A percentile compares a stretch with the other conserved stretches of the same genome.
Evolutionary conservation across 768 basidiomycete genomes (phyloP).

Genomic region (Cantharellus cinnabarinus): DNA sequence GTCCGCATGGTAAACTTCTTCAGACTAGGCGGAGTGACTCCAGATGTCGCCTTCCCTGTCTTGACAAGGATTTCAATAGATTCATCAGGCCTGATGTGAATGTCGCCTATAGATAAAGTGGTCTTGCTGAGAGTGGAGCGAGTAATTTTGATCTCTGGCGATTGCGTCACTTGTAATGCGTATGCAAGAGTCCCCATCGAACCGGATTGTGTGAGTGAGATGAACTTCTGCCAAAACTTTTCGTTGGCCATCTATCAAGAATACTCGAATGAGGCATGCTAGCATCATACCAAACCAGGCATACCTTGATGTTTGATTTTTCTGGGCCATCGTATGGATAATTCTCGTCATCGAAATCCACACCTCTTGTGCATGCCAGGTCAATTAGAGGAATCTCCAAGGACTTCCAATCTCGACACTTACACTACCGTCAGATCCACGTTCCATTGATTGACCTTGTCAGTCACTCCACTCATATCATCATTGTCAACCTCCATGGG

Average conservation of each 20-base stretch:
- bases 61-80: slow-evolving; percentile 56
- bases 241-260: slow-evolving; percentile 49
- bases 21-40: slow-evolving; percentile 48
- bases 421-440: slow-evolving; percentile 56
- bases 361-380: slow-evolving; percentile 31
- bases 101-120: slow-evolving; percentile 60
- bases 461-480: slow-evolving; percentile 41
- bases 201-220: slow-evolving; percentile 24
- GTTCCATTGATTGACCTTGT: slow-evolving; percentile 39
- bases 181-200: slow-evolving; percentile 41
- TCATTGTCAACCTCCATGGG: slow-evolving; percentile 45
- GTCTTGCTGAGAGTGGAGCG: slow-evolving; percentile 48
- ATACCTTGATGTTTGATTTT: slow-evolving; percentile 57
- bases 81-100: slow-evolving; percentile 41
- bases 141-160: slow-evolving; percentile 42
- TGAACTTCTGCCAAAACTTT: slow-evolving; percentile 35
- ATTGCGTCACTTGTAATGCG: slow-evolving; percentile 38
- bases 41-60: slow-evolving; percentile 59
- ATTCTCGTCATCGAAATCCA: slow-evolving; percentile 70
- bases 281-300: neutral
- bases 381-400: neutral
- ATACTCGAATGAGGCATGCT: neutral
- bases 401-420: slow-evolving; percentile 10
- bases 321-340: slow-evolving; percentile 39
- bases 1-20: slow-evolving; percentile 39